These are phyloP conservation scores for Parachaetomium inaequale DNA, from an alignment of 495 filamentous ascomycete species.

Conservation along the genomic window DNA sequence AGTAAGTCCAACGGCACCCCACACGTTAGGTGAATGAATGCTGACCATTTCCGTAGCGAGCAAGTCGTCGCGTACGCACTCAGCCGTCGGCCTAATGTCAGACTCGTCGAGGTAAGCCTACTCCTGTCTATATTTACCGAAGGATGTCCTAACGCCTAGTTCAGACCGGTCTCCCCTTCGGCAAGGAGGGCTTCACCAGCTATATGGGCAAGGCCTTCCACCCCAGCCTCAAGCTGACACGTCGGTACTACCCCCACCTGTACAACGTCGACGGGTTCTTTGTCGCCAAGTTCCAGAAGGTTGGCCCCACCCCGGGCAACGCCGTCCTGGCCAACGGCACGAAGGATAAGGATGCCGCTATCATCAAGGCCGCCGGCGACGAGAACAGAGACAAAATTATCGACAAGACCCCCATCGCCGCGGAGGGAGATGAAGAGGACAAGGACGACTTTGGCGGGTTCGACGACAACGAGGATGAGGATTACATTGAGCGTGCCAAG, in stretches of 20 bases:
- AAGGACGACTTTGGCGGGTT: slow-evolving; percentile 77
- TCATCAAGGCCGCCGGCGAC: slow-evolving; percentile 22
- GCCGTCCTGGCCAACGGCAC: slow-evolving; percentile 42
- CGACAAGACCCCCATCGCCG: slow-evolving; percentile 50
- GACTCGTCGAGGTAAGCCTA: slow-evolving; percentile 62
- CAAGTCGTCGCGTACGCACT: slow-evolving; percentile 90
- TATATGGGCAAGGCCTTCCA: slow-evolving; percentile 90
- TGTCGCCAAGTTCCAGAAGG: slow-evolving; percentile 95
- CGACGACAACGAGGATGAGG: slow-evolving; percentile 77
- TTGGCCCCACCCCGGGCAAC: slow-evolving; percentile 63
- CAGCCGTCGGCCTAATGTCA: slow-evolving; percentile 85
- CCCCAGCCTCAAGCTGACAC: slow-evolving; percentile 75
- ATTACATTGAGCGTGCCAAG: slow-evolving; percentile 72
- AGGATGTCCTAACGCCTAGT: slow-evolving; percentile 10
- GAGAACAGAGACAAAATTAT: slow-evolving; percentile 41
- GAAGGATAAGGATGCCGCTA: slow-evolving; percentile 35
- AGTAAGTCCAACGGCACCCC: slow-evolving; percentile 22
- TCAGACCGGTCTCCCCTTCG: slow-evolving; percentile 81
- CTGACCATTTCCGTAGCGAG: slow-evolving; percentile 77
- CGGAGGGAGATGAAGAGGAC: slow-evolving; percentile 40
- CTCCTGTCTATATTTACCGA: neutral
- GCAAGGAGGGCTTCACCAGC: slow-evolving; percentile 81
- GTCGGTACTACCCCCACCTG: slow-evolving; percentile 88
- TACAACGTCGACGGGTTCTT: slow-evolving; percentile 99
- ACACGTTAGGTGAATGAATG: slow-evolving; percentile 37